Base-by-base conservation (phyloP, 2,329 filamentous ascomycete genomes). In the Colletotrichum sp. region DNA sequence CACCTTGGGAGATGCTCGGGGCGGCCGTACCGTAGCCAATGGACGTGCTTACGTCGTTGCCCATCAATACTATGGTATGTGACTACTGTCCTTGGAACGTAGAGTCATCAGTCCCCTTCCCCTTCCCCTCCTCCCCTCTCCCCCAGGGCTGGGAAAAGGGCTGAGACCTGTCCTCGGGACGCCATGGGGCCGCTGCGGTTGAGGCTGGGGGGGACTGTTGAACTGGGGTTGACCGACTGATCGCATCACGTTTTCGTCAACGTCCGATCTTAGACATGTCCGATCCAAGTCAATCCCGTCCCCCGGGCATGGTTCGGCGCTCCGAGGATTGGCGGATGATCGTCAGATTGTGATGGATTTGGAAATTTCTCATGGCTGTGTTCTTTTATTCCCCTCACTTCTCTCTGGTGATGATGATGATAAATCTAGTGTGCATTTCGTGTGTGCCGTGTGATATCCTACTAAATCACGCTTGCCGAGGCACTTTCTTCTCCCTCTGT, bases 1-100 rank as follows among this genome's bases (percentile, higher is more conserved):
- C 39, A 32, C 52, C 32, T 39, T 61, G 61, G 29, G 57, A 52
- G n/a, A 66, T 52, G 64, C 64, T 66, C 34, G 62, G 63, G 55
- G 52, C 55, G 55, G 70, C 32, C 73, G 73, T 76, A 76, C 64
- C 57, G 34, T 49, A 69, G 34, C 73, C 73, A 76, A 76, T 76
- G 29, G 65, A 49, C 29, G 36, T 11, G 52, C 30, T 57, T 55
- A 66, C 36, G 55, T 34, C 32, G 32, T 64, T 39, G n/a, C 25
- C 32, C 34, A 64, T 30, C 25, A 59, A 59, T 59, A 59, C 39
- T 49, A n/a, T 29, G 55, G 22, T 59, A 27, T 59, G 55, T 30
- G 22, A 32, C 16, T 12, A n/a, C 11, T 63, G 59, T 30, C 19
- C 29, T 52, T 52, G 39, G 36, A 22, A 66, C 36, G 39, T 52